Conservation (phyloP, 805 yeast species). For the Myxozyma vanderwaltii region DNA sequence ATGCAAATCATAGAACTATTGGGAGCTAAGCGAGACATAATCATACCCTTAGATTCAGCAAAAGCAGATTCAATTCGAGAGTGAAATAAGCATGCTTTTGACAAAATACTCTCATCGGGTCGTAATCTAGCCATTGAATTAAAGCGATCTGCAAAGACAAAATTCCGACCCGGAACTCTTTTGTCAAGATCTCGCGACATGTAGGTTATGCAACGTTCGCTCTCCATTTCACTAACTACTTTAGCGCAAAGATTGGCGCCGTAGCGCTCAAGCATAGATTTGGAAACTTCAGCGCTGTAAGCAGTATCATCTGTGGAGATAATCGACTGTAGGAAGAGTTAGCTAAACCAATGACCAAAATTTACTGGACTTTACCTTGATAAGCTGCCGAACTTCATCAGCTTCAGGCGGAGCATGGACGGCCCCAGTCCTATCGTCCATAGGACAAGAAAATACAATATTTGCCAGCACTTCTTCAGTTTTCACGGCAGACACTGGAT, state of each 20-base stretch:
- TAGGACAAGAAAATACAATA: slow-evolving; percentile 14
- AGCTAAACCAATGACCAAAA: background rate
- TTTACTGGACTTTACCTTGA: slow-evolving; percentile 29
- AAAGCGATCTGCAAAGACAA: slow-evolving; percentile 58
- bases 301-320: slow-evolving; percentile 56
- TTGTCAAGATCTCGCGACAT: slow-evolving; percentile 40
- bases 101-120: slow-evolving; percentile 47
- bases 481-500: slow-evolving; percentile 13
- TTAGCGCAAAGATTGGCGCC: slow-evolving; percentile 52
- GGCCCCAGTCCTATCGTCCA: background rate
- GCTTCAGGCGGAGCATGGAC: background rate
- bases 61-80: slow-evolving; percentile 48
- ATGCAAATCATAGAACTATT: slow-evolving; percentile 66
- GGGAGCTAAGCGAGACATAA: slow-evolving; percentile 56
- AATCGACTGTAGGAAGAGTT: slow-evolving; percentile 45
- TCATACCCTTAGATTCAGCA: slow-evolving; percentile 54
- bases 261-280: slow-evolving; percentile 49
- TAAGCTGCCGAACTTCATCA: slow-evolving; percentile 31
- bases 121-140: slow-evolving; percentile 47
- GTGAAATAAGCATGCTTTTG: slow-evolving; percentile 51
- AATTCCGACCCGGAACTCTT: slow-evolving; percentile 52
- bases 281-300: slow-evolving; percentile 53
- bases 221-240: slow-evolving; percentile 55
- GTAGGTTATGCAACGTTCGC: slow-evolving; percentile 48
- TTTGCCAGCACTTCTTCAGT: slow-evolving; percentile 11